Conservation (phyloP, 2,329 filamentous ascomycete species). For the Apiospora hydei region DNA sequence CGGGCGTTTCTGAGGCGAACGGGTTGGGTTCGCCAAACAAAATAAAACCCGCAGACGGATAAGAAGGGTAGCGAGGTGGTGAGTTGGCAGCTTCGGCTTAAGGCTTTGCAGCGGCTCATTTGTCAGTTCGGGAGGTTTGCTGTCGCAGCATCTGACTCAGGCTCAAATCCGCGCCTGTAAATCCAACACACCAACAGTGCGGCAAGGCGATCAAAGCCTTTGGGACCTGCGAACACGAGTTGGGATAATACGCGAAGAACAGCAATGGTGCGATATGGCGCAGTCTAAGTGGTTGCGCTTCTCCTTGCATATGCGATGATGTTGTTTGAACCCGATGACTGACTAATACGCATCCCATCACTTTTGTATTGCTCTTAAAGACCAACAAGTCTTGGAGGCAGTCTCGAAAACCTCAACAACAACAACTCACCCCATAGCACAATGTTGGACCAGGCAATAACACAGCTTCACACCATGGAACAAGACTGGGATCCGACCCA, state of each 20-base stretch:
- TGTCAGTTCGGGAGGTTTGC: background rate
- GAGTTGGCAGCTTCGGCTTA: background rate
- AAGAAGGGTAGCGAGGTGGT: background rate
- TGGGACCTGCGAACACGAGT: background rate
- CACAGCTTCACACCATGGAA: background rate
- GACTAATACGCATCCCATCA: background rate
- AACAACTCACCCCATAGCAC: background rate
- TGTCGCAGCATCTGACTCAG: background rate
- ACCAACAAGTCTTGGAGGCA: background rate
- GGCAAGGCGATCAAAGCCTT: background rate
- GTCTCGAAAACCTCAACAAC: background rate
- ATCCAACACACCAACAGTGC: background rate
- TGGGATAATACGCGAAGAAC: background rate
- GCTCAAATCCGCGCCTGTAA: background rate
- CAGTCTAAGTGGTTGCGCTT: background rate
- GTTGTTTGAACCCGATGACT: background rate
- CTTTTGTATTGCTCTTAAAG: background rate
- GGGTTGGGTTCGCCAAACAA: background rate
- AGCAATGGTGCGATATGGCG: background rate
- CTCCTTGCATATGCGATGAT: background rate
- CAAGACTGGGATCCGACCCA: slow-evolving; percentile 24
- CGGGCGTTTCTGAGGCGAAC: background rate
- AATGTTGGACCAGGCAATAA: slow-evolving; percentile 7
- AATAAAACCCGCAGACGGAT: background rate
- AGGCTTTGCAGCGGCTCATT: background rate